Conservation (phyloP, 2,329 filamentous ascomycete species). For the Fusarium robinianum region DNA sequence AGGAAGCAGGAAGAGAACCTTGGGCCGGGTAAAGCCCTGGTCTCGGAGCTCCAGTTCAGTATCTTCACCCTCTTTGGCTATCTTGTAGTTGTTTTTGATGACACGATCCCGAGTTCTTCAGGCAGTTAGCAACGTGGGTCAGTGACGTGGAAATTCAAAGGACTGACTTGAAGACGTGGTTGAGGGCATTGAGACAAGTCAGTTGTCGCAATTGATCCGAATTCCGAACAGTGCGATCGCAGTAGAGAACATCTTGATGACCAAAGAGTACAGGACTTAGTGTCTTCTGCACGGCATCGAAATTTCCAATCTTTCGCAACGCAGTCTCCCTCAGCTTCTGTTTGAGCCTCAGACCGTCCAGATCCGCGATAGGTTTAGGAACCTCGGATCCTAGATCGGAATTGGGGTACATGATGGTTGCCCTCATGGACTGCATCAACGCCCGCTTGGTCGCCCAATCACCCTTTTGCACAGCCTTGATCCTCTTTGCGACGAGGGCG, state of each 20-base stretch:
- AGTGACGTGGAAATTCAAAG: background rate
- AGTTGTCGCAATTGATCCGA: slow-evolving; percentile 71
- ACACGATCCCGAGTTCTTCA: slow-evolving; percentile 80
- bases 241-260: slow-evolving; percentile 81
- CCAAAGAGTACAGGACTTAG: slow-evolving; percentile 76
- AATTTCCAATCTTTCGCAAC: slow-evolving; percentile 56
- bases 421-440: slow-evolving; percentile 52
- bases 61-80: slow-evolving; percentile 67
- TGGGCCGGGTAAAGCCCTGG: slow-evolving; percentile 93
- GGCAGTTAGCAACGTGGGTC: slow-evolving; percentile 22
- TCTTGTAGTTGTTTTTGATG: slow-evolving; percentile 86
- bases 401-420: slow-evolving; percentile 53
- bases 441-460: slow-evolving; percentile 57
- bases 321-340: slow-evolving; percentile 65
- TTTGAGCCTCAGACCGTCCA: slow-evolving; percentile 66
- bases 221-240: slow-evolving; percentile 71
- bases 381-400: slow-evolving; percentile 42
- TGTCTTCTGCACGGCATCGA: slow-evolving; percentile 66
- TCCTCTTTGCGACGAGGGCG: slow-evolving; percentile 57
- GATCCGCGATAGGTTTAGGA: slow-evolving; percentile 42
- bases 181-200: slow-evolving; percentile 80
- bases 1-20: slow-evolving; percentile 87
- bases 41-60: slow-evolving; percentile 78
- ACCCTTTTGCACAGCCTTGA: slow-evolving; percentile 55
- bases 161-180: slow-evolving; percentile 83